Conservation (phyloP, 202 grass and related monocot genomes). For the Carex arenaria region DNA sequence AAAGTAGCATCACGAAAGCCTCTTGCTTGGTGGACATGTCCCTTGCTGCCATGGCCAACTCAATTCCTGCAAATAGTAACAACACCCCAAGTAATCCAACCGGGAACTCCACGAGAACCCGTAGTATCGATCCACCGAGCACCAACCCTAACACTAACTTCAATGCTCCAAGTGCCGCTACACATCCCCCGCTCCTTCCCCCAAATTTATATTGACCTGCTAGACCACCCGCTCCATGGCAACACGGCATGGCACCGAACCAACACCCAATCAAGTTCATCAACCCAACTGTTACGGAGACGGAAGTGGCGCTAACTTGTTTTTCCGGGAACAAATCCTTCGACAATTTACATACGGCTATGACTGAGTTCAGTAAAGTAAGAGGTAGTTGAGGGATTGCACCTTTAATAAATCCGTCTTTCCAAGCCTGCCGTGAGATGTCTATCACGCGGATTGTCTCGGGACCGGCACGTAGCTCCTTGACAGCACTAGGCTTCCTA, state of each 20-base stretch:
- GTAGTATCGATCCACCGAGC: slow-evolving; percentile 51
- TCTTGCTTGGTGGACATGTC: slow-evolving; percentile 68
- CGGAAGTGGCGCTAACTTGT: slow-evolving; percentile 34
- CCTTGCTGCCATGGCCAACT: slow-evolving; percentile 62
- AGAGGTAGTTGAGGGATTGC: slow-evolving; percentile 62
- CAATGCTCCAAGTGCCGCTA: slow-evolving; percentile 48
- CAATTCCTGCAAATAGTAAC: slow-evolving; percentile 78
- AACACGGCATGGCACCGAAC: slow-evolving; percentile 63
- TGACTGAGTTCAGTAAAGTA: slow-evolving; percentile 69
- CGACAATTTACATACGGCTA: slow-evolving; percentile 66
- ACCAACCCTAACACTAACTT: slow-evolving; percentile 48
- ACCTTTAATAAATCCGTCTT: slow-evolving; percentile 54
- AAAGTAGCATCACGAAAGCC: slow-evolving; percentile 71
- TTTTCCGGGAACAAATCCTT: slow-evolving; percentile 50
- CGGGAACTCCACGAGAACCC: slow-evolving; percentile 44
- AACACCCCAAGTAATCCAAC: slow-evolving; percentile 55
- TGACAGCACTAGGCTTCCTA: slow-evolving; percentile 39
- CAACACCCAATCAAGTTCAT: slow-evolving; percentile 69
- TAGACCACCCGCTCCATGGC: slow-evolving; percentile 49
- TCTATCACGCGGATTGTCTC: slow-evolving; percentile 35
- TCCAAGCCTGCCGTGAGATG: slow-evolving; percentile 60
- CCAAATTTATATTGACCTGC: slow-evolving; percentile 56
- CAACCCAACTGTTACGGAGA: slow-evolving; percentile 57
- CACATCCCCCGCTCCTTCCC: slow-evolving; percentile 44
- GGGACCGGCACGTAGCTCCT: slow-evolving; percentile 40